A percentile compares a stretch with the other conserved stretches of the same genome.
Evolutionary conservation across 768 basidiomycete genomes (phyloP).

Genomic region (Calvatia gigantea): DNA sequence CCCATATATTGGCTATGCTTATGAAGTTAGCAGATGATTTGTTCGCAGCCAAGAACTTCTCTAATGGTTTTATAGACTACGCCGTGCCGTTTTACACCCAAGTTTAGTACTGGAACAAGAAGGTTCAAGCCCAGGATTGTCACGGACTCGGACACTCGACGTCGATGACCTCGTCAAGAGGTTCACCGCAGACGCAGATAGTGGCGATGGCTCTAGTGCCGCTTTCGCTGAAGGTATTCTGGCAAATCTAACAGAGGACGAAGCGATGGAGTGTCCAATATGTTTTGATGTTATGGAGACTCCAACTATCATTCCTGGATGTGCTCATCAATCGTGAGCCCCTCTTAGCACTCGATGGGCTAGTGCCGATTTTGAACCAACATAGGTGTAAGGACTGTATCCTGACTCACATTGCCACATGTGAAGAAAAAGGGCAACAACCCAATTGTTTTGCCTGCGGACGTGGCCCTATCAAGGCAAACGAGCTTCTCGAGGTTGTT

Average conservation of each 20-base stretch:
- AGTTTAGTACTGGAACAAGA: constrained; percentile 66
- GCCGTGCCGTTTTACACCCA: constrained; percentile 92
- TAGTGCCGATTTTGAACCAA: not conserved
- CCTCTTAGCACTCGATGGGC: not conserved
- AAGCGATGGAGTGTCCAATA: constrained; percentile 68
- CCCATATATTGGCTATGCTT: constrained; percentile 89
- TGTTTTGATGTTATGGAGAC: constrained; percentile 77
- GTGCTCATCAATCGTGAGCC: constrained; percentile 73
- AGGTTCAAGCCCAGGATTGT: constrained; percentile 33
- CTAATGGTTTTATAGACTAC: constrained; percentile 46
- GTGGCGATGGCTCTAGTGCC: constrained; percentile 28
- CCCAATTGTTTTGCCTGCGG: constrained; percentile 80
- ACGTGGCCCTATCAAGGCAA: constrained; percentile 64
- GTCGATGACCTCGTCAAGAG: constrained; percentile 57
- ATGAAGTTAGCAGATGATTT: constrained; percentile 64
- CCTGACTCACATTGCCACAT: constrained; percentile 62
- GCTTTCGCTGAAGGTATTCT: constrained; percentile 63
- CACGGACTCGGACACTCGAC: constrained; percentile 44
- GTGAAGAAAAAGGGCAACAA: constrained; percentile 66
- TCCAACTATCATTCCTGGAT: constrained; percentile 67
- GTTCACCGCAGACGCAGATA: constrained; percentile 39
- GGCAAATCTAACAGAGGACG: constrained; percentile 54
- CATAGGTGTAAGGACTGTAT: constrained; percentile 87
- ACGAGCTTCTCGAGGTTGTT: constrained; percentile 62
- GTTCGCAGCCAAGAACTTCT: not conserved